phyloP scores from a whole-genome alignment of 768 basidiomycete genomes.

The Leucosporidium scottii region DNA sequence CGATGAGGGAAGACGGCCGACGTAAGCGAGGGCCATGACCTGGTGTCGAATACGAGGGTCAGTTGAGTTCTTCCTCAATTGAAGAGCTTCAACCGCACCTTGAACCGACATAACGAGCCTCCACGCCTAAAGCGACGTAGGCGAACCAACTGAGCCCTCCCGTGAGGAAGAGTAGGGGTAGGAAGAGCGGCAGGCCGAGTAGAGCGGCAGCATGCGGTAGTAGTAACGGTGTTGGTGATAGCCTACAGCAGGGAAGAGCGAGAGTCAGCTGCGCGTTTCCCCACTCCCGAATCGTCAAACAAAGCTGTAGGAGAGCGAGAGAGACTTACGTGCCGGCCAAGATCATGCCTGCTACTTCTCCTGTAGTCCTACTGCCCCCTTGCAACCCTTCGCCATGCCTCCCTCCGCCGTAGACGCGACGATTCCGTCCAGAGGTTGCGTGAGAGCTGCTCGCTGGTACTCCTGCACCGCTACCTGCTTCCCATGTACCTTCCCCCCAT shows the following conservation, averaged over 20 bases:
- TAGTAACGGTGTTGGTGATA: conserved; percentile 21
- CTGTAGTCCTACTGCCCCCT: conserved; percentile 11
- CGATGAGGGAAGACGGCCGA: conserved; percentile 34
- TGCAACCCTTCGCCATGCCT: conserved; percentile 16
- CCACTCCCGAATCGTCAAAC: neutral
- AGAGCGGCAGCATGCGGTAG: conserved; percentile 19
- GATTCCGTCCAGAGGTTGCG: neutral
- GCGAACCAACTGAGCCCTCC: conserved; percentile 25
- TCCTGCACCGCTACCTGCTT: neutral
- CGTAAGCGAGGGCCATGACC: conserved; percentile 31
- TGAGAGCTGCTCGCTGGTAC: neutral
- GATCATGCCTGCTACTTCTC: conserved; percentile 19
- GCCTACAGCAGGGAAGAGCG: neutral
- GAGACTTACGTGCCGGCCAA: conserved; percentile 12
- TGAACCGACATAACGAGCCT: conserved; percentile 36
- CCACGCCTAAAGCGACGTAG: conserved; percentile 29
- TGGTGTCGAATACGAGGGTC: neutral
- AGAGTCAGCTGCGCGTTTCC: neutral
- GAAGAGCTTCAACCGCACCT: neutral
- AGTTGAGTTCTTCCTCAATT: neutral
- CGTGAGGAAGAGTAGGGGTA: conserved; percentile 29
- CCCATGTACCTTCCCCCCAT: neutral
- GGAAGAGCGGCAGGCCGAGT: conserved; percentile 23
- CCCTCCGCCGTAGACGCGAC: conserved; percentile 24
- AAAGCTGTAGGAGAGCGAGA: neutral